Conservation (phyloP, 2,329 filamentous ascomycete species). For the Penicillium sp. region DNA sequence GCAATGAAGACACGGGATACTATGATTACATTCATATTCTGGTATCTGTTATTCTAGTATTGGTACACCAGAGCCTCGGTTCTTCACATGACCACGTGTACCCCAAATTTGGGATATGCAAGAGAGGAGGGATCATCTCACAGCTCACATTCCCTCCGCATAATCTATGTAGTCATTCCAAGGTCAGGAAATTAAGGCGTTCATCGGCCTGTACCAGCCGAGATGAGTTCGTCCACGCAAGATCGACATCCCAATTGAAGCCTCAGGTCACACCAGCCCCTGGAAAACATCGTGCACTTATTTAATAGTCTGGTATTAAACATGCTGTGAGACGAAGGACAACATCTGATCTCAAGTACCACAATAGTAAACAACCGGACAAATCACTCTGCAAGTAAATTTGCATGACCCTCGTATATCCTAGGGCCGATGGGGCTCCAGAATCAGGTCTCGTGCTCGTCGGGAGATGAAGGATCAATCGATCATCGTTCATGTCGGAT, state of each 20-base stretch:
- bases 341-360: background rate
- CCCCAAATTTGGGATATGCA: background rate
- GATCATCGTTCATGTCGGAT: background rate
- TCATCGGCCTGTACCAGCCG: background rate
- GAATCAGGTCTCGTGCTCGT: constrained; percentile 1
- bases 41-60: no score
- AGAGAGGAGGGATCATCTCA: background rate
- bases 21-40: no score
- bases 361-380: background rate
- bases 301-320: no score
- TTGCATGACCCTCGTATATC: background rate
- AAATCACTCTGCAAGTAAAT: background rate
- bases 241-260: background rate
- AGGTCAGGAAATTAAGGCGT: background rate
- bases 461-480: constrained; percentile 4
- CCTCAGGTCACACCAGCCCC: background rate
- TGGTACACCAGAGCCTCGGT: background rate
- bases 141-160: background rate
- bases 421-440: background rate
- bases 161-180: background rate
- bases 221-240: background rate
- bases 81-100: background rate
- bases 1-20: no score
- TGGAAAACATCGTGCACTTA: background rate
- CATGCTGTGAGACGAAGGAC: background rate